Base-by-base conservation (phyloP, 768 basidiomycete species). In the Boletus eberwhitei region DNA sequence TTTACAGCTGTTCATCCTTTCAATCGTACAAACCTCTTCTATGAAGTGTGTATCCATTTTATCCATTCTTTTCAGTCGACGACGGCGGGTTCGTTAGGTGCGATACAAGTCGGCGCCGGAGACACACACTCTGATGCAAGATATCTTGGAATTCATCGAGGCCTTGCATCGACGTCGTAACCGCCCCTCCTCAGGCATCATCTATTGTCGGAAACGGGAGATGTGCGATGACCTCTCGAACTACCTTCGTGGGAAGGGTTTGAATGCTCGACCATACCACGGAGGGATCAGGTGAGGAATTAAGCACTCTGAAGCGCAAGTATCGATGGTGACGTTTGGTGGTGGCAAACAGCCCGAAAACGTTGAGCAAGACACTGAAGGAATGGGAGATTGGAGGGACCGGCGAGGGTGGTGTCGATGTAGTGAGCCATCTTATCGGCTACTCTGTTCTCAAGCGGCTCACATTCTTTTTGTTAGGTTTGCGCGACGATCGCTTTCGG, bases 401-500 rank as follows among this genome's bases (percentile, higher is more conserved):
- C 7, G 82, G 78, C 12, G 73, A 75, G 21, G 78, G 76, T 19
- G 80, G 77, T 22, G 75, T 87, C 4, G 87, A 90, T 52, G 77
- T 90, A 22, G 87, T 87, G 58, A 55, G 85, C 68, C 4, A 43
- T 41, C 34, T 34, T 43, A 39, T 41, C 43, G 21, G 22, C 38
- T 0, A 6, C 7, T 0, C 9, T 2, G 22, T 2, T 9, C n/a
- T 36, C 14, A 4, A 21, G 24, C 48, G 21, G 38, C 47, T 41
- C 39, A 52, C 34, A 22, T 19, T 17, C 9, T 31, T 34, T 8
- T n/a, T 50, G 8, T 37, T 16, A 88, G 86, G 85, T 89, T 40
- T 84, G 88, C 24, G 88, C 88, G 11, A 90, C 89, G 0, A 81
- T 93, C 47, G 90, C 90, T 5, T 93, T 93, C 60, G 91, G 91